Evolutionary conservation across 2,329 filamentous ascomycete species (phyloP).

Genomic region (Fusarium bulbicola): DNA sequence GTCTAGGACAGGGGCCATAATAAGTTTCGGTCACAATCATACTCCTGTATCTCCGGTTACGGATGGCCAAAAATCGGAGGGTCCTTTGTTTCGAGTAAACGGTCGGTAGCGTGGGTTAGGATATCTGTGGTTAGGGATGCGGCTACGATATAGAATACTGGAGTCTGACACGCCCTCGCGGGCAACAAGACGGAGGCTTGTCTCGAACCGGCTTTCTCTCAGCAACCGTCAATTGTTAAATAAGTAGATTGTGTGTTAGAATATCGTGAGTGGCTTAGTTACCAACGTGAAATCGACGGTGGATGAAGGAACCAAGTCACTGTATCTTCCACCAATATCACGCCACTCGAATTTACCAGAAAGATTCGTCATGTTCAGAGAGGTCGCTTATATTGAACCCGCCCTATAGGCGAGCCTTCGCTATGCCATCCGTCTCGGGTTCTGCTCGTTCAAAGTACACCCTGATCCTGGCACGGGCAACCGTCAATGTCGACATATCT

Average conservation of each 20-base stretch:
- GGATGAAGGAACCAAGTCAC: not conserved
- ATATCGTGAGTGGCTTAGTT: not conserved
- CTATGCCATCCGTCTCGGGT: conserved; percentile 55
- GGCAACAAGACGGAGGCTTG: not conserved
- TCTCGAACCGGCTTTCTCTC: not conserved
- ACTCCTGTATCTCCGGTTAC: not conserved
- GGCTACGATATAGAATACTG: not conserved
- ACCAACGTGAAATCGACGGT: not conserved
- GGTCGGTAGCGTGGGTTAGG: not conserved
- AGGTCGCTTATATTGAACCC: not conserved
- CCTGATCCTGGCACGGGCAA: conserved; percentile 74
- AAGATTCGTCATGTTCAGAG: not conserved
- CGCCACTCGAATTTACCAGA: not conserved
- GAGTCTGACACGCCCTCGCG: not conserved
- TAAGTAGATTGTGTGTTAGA: not conserved
- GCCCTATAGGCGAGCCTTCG: conserved; percentile 64
- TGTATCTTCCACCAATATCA: not conserved
- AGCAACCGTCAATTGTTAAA: not conserved
- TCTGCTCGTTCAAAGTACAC: conserved; percentile 75
- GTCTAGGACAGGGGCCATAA: not conserved
- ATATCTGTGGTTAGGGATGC: not conserved
- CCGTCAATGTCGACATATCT: conserved; percentile 77
- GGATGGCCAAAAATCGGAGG: not conserved
- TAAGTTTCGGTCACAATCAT: not conserved
- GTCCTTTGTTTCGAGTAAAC: not conserved